Base-by-base conservation (phyloP, 2,329 filamentous ascomycete species). In the Aspergillus udagawae region DNA sequence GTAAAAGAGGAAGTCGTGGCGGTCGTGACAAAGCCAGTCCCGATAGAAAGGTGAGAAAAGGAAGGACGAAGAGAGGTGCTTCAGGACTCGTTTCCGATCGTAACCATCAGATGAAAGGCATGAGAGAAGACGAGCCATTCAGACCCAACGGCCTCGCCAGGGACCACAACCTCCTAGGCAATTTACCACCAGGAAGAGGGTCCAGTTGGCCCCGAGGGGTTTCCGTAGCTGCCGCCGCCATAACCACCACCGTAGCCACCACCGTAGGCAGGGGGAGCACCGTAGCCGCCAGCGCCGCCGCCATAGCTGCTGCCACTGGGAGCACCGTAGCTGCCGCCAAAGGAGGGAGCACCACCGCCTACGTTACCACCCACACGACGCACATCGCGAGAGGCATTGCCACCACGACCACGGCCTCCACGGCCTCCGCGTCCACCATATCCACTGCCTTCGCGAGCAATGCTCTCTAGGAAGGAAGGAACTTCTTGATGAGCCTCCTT, bases 401-500 rank as follows among this genome's bases (percentile, higher is more conserved):
- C 81, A 70, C 76, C 77, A 67, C 82, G 80, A 66, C 89, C 88
- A 72, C 89, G 86, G 60, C 89, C 88, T 55, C 90, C 87, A 59
- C 91, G 87, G 61, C 89, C 83, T 62, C 89, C 84, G 63, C 85
- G 81, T 53, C 91, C 89, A 57, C 91, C 90, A 66, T 86, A 96
- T 68, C 85, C 83, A 62, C 90, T 90, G 63, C 91, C 90, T 79
- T 99, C 94, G 63, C 94, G 92, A 69, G 94, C 93, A 78, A 99
- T 96, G 72, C 90, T 95, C 84, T 99, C 94, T 60, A 99, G 84
- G 86, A 97, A 99, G 50, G 83, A 75, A 32, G 94, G 94, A 62
- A 97, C 86, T 72, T 99, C 94, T 78, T 99, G 94, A 81, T 99
- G 96, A 65, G 94, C 94, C 78, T 99, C 94, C 83, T 97, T 97